Conservation (phyloP, 2,329 filamentous ascomycete species). For the Zasmidium angulare region DNA sequence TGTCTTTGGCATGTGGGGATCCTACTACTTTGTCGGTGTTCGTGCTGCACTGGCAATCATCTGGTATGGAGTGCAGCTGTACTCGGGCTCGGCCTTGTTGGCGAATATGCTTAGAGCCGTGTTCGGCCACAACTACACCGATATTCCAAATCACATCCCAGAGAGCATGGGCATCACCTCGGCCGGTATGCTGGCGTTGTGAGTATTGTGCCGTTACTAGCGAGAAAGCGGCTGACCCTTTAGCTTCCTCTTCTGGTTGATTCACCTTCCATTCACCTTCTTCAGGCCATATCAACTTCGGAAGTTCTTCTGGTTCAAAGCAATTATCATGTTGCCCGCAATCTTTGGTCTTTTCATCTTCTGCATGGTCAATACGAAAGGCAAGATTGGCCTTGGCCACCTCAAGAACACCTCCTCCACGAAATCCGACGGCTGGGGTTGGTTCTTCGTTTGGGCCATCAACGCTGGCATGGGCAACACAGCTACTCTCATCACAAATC, state of each 20-base stretch:
- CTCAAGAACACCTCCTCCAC: slow-evolving; percentile 48
- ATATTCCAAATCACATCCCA: slow-evolving; percentile 34
- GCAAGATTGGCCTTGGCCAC: slow-evolving; percentile 34
- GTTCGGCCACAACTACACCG: slow-evolving; percentile 40
- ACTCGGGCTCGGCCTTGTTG: slow-evolving; percentile 26
- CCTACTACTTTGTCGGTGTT: slow-evolving; percentile 45
- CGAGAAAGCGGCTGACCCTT: slow-evolving; percentile 29
- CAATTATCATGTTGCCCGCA: slow-evolving; percentile 38
- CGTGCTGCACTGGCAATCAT: slow-evolving; percentile 43
- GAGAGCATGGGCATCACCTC: slow-evolving; percentile 34
- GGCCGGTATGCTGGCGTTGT: slow-evolving; percentile 37
- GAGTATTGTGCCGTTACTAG: slow-evolving; percentile 40
- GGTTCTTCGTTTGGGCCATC: slow-evolving; percentile 44
- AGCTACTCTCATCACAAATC: slow-evolving; percentile 48
- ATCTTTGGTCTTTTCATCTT: slow-evolving; percentile 38
- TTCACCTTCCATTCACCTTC: slow-evolving; percentile 39
- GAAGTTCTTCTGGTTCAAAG: slow-evolving; percentile 49
- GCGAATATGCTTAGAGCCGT: slow-evolving; percentile 33
- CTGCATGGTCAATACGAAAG: slow-evolving; percentile 37
- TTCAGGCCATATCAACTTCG: slow-evolving; percentile 47
- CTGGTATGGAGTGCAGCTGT: slow-evolving; percentile 36
- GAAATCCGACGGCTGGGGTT: slow-evolving; percentile 31
- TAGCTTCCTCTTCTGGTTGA: slow-evolving; percentile 32
- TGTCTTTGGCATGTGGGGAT: slow-evolving; percentile 45
- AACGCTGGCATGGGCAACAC: slow-evolving; percentile 44